Percentiles rank a stretch among this genome's conserved stretches.
phyloP scores from a whole-genome alignment of 495 filamentous ascomycete genomes.

The Beverwykella pulmonaria region DNA sequence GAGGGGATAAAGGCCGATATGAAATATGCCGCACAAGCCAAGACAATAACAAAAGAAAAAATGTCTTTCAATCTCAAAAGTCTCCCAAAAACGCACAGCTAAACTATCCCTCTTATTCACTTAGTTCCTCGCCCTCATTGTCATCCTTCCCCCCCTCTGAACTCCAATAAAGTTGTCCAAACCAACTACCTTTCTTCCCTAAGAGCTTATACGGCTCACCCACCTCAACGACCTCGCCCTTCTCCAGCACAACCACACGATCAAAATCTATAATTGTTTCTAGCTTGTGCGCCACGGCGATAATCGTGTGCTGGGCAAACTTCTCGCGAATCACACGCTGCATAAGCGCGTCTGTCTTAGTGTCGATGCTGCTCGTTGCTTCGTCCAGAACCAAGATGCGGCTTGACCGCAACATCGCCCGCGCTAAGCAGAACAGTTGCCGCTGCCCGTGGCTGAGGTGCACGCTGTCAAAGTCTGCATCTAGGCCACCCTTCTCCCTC shows the following conservation, averaged over 20 bases:
- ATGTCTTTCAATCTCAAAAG: no score
- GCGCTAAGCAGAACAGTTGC: constrained; percentile 13
- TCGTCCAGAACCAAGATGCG: constrained; percentile 8
- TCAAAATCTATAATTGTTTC: constrained; percentile 61
- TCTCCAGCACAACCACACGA: constrained; percentile 54
- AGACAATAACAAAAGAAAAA: no score
- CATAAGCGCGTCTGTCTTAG: constrained; percentile 60
- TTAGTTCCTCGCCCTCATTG: no score
- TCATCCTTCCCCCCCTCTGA: no score
- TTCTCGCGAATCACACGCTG: constrained; percentile 63
- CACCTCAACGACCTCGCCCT: no score
- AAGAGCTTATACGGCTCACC: no score
- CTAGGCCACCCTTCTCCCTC: background rate
- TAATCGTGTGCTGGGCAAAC: constrained; percentile 61
- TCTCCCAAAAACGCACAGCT: no score
- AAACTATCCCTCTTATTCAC: no score
- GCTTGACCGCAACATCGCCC: constrained; percentile 1
- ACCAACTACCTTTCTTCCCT: no score
- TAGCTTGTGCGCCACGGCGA: constrained; percentile 65
- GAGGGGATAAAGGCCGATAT: no score
- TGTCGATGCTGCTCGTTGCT: constrained; percentile 48
- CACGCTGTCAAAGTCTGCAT: background rate
- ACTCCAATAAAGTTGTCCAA: no score
- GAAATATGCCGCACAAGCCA: no score
- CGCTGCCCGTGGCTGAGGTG: constrained; percentile 6